A percentile compares a stretch with the other conserved stretches of the same genome.
These are phyloP conservation scores for Ogataea corticis DNA, from an alignment of 805 yeast species.

Conservation along the genomic window DNA sequence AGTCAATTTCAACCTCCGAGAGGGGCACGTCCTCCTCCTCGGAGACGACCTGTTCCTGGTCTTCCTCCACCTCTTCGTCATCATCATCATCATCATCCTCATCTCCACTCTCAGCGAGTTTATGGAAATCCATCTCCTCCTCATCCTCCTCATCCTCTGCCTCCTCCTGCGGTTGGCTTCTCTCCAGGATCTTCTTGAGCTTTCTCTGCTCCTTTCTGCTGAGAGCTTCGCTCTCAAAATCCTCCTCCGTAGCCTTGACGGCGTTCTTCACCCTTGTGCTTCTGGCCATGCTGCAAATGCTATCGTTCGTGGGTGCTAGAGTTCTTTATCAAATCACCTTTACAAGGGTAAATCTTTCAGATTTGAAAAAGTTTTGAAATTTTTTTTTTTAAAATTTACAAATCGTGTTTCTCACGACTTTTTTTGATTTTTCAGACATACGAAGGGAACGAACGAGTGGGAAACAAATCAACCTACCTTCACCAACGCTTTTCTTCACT, in stretches of 20 bases:
- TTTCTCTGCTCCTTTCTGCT: constrained; percentile 58
- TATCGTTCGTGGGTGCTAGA: background rate
- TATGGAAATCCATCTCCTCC: constrained; percentile 34
- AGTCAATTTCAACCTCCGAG: constrained; percentile 89
- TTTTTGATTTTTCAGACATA: background rate
- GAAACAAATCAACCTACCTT: background rate
- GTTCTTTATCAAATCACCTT: background rate
- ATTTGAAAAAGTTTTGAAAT: constrained; percentile 3
- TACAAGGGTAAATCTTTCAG: background rate
- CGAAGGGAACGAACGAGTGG: constrained; percentile 6
- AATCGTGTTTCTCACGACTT: background rate
- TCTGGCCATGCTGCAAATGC: constrained; percentile 14
- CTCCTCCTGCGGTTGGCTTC: constrained; percentile 33
- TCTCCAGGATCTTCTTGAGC: constrained; percentile 23
- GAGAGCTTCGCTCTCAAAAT: constrained; percentile 48
- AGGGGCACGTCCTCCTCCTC: constrained; percentile 79
- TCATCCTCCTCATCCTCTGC: constrained; percentile 37
- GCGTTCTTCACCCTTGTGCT: constrained; percentile 19
- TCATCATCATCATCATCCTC: constrained; percentile 25
- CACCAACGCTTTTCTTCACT: too few relatives aligned
- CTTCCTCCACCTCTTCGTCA: constrained; percentile 23
- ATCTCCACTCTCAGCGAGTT: constrained; percentile 28
- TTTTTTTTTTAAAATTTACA: constrained; percentile 4
- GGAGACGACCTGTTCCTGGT: constrained; percentile 51
- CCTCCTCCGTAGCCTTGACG: constrained; percentile 30